These are phyloP conservation scores for Ceraceosorus bombacis DNA, from an alignment of 1,284 basidiomycete genomes.

Conservation along the genomic window DNA sequence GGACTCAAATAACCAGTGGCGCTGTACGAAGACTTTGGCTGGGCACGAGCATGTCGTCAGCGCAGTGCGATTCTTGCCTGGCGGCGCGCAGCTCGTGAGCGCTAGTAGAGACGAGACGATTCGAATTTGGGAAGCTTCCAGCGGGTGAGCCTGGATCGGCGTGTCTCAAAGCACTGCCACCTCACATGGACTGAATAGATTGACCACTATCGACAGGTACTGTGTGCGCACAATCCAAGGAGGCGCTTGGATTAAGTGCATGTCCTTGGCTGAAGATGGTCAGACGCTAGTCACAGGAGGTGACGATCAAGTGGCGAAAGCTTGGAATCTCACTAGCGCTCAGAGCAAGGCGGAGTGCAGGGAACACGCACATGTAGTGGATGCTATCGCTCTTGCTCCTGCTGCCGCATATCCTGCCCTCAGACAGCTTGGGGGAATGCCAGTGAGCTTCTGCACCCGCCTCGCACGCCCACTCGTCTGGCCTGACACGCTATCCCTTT, in stretches of 20 bases:
- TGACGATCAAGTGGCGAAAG: conserved; percentile 65
- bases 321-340: conserved; percentile 70
- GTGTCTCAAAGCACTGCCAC: background rate
- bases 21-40: conserved; percentile 74
- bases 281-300: conserved; percentile 68
- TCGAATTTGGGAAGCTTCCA: conserved; percentile 74
- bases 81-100: conserved; percentile 72
- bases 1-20: conserved; percentile 81
- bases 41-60: conserved; percentile 88
- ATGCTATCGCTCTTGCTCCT: conserved; percentile 75
- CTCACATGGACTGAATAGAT: too few species aligned
- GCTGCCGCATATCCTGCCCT: conserved; percentile 65
- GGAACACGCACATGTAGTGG: conserved; percentile 80
- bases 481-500: too few species aligned
- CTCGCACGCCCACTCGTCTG: too few species aligned
- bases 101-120: conserved; percentile 81
- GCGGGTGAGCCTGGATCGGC: conserved; percentile 57
- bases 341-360: conserved; percentile 73
- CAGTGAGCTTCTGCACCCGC: too few species aligned
- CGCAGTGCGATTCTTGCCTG: conserved; percentile 71
- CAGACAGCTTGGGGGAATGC: conserved; percentile 66
- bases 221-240: conserved; percentile 27
- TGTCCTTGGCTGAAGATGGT: conserved; percentile 67
- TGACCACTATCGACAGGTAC: conserved; percentile 6
- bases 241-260: conserved; percentile 40